These are phyloP conservation scores for Eruca vesicaria DNA, from an alignment of 441 rosid genomes.

Conservation along the genomic window DNA sequence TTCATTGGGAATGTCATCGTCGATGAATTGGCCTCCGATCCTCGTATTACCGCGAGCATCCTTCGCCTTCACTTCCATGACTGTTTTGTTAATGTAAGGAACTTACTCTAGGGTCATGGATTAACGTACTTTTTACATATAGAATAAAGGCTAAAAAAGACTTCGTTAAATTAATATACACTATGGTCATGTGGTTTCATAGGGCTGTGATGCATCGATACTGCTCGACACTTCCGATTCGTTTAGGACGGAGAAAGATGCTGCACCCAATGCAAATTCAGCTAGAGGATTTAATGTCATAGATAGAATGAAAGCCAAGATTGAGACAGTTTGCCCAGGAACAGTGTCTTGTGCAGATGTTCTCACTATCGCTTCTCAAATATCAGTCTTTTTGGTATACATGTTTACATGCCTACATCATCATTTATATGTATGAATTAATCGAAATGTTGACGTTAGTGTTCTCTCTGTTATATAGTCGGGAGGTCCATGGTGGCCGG, in stretches of 20 bases:
- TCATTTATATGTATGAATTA: not conserved
- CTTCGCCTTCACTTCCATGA: slow-evolving; percentile 76
- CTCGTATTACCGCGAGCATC: slow-evolving; percentile 58
- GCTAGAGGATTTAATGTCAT: slow-evolving; percentile 44
- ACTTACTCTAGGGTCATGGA: not conserved
- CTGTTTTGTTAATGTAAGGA: slow-evolving; percentile 62
- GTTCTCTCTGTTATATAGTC: slow-evolving; percentile 24
- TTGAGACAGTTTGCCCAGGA: slow-evolving; percentile 46
- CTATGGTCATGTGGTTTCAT: not conserved
- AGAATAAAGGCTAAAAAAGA: not conserved
- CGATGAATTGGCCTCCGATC: slow-evolving; percentile 37
- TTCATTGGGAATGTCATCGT: slow-evolving; percentile 37
- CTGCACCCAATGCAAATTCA: slow-evolving; percentile 45
- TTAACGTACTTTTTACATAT: not conserved
- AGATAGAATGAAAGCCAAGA: slow-evolving; percentile 46
- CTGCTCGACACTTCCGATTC: slow-evolving; percentile 44
- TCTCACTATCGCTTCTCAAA: slow-evolving; percentile 49
- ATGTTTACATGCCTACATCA: not conserved
- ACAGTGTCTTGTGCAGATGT: slow-evolving; percentile 57
- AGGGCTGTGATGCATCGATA: slow-evolving; percentile 72
- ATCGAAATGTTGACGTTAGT: not conserved
- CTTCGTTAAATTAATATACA: not conserved
- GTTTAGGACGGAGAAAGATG: slow-evolving; percentile 53
- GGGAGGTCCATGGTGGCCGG: slow-evolving; percentile 51
- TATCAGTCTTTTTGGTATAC: slow-evolving; percentile 45